Evolutionary conservation across 2,329 filamentous ascomycete species (phyloP), one percentile per base, ranked within the genome.

Genomic region (Dryadomyces quercivorus): DNA sequence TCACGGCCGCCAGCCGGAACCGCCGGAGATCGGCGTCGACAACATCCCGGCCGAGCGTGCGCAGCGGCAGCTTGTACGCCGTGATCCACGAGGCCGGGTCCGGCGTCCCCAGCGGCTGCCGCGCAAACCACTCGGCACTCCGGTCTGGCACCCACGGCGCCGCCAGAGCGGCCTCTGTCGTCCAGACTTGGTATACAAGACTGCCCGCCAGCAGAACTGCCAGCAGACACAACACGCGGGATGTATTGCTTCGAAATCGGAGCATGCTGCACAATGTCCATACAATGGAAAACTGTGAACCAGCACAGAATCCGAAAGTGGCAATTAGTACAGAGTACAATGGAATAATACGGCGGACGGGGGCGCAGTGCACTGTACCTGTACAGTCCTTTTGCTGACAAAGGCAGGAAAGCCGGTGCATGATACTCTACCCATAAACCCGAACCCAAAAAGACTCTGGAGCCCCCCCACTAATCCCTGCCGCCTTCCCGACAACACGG

Each of bases 1-100:
- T 86, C 62, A 85, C 72, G 20, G 78, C 82, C 18, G 78, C 69
- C 8, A 87, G 71, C 68, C 82, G 83, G 66, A 82, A 80, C 34
- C 80, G 75, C 34, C 73, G 71, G 43, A 75, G 78, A 1, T 69
- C 62, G 9, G 72, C 67, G 66, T 86, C 82, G 53, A 85, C 72
- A 31, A 86, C 73, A 59, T 84, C 64, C 46, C 82, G 75, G 6
- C 83, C 82, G 31, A 67, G 66, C 1, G 83, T 81, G 51, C 72
- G 74, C 45, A 86, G 69, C 16, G 82, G 82, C 46, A 84, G 71
- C 48, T 67, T 63, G 65, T 78, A 84, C 26, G 68, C 67, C 18
- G 67, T 61, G 56, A 80, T 73, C 58, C 69, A 69, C 12, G 68
- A 68, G 45, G 69, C 62, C 49, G 72, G 64, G 38, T 68, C 61